Base-by-base conservation (phyloP, 164 flowering plant genomes). In the Vitis labrusca region DNA sequence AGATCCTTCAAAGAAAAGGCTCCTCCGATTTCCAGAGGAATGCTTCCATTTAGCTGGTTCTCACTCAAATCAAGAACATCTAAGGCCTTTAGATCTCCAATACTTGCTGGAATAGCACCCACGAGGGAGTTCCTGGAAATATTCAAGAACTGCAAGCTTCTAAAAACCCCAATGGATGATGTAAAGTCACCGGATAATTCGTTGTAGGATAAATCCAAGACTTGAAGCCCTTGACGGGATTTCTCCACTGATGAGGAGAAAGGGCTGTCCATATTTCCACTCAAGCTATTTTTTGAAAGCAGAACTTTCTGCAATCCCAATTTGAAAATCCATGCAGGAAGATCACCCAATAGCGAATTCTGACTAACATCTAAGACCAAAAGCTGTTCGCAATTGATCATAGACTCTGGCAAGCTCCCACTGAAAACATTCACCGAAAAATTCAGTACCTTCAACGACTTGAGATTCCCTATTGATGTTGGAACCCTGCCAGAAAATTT, bases 141-240 rank as follows among this genome's bases (percentile, higher is more conserved):
- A 77, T 88, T 85, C 88, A 95, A 74, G 61, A 67, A 44, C 70
- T 71, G 84, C 87, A 91, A 78, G 76, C 81, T 78, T 62, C 83
- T 82, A 29, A 88, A 83, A 72, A 17, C 77, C 59, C 91, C 88
- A 63, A 89, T 72, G 3, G 58, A 69, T 4, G 78, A 56, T 44
- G 92, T 79, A 67, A 91, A 77, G 62, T 63, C 84, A 54, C 97
- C 97, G n/a, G 86, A 81, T 62, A 96, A 82, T 4, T 66, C 71
- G 79, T 91, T 91, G 10, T 70, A 66, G 2, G 98, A 93, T 37
- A 95, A 83, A 69, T 90, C 97, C 81, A 95, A 78, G 15, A 84
- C 63, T 63, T 76, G 79, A 66, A 86, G 79, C 48, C 73, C 77
- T 14, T 71, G 77, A 71, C 63, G 69, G 9, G 87, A 72, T 1